A percentile compares a stretch with the other conserved stretches of the same genome.
phyloP scores from a whole-genome alignment of 192 early-diverging fungal genomes.

The Coemansia sp. region DNA sequence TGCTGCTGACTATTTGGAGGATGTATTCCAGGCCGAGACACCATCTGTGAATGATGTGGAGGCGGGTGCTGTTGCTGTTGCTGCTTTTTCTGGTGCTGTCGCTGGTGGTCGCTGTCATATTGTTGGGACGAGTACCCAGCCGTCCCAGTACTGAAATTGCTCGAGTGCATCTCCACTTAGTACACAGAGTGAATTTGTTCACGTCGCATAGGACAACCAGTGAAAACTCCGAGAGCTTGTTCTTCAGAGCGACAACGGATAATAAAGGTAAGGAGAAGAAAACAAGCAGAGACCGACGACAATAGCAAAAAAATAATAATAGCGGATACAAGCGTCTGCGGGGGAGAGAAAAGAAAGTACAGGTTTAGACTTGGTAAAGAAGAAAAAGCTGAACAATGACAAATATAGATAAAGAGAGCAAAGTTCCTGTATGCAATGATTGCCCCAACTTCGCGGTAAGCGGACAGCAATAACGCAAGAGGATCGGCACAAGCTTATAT shows the following conservation, averaged over 20 bases:
- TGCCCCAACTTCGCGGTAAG: no score
- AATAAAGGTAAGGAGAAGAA: background rate
- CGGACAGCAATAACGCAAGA: no score
- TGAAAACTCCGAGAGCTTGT: background rate
- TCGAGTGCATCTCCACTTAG: constrained; percentile 6
- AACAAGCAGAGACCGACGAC: background rate
- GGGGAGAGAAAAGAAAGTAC: background rate
- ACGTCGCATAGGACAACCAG: background rate
- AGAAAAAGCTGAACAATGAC: background rate
- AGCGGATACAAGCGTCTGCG: background rate
- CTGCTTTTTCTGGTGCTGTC: constrained; percentile 1
- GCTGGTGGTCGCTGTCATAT: background rate
- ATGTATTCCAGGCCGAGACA: constrained; percentile 5
- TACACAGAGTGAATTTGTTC: background rate
- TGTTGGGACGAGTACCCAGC: background rate
- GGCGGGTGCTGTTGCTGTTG: background rate
- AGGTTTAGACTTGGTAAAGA: background rate
- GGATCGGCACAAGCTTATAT: no score
- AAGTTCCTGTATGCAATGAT: no score
- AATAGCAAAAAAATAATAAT: no score
- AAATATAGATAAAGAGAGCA: background rate
- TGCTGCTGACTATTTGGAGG: constrained; percentile 8
- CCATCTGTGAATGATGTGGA: constrained; percentile 1
- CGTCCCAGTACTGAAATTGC: background rate
- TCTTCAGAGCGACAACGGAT: background rate